Evolutionary conservation across 192 early-diverging fungal species (phyloP).

Genomic region (Podila clonocystis): DNA sequence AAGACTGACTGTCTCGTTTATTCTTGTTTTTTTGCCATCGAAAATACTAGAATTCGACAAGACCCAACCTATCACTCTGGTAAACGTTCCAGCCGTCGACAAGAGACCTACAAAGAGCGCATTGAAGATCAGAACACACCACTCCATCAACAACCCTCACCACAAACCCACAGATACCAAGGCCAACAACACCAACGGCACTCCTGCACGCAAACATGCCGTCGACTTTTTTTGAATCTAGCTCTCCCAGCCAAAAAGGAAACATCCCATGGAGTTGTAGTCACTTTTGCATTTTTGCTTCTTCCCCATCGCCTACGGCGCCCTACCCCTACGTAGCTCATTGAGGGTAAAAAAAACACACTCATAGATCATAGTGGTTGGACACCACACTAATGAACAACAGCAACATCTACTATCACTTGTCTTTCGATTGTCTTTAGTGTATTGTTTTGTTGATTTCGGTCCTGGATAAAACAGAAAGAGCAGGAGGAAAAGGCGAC

Average conservation of each 20-base stretch:
- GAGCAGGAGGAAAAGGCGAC: no score
- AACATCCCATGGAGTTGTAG: no score
- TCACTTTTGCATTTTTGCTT: no score
- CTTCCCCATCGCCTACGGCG: not conserved
- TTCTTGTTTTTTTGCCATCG: not conserved
- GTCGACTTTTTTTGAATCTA: slow-evolving; percentile 20
- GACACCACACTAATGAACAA: not conserved
- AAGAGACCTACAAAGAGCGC: slow-evolving; percentile 37
- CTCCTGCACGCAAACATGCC: slow-evolving; percentile 15
- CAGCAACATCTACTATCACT: not conserved
- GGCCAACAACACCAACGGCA: slow-evolving; percentile 1
- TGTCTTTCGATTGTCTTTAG: not conserved
- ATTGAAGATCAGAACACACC: slow-evolving; percentile 30
- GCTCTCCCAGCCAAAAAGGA: no score
- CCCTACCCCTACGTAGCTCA: not conserved
- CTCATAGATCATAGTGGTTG: not conserved
- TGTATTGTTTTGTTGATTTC: no score
- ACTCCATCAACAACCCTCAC: slow-evolving; percentile 22
- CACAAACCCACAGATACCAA: slow-evolving; percentile 20
- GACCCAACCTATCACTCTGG: slow-evolving; percentile 31
- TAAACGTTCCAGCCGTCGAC: slow-evolving; percentile 26
- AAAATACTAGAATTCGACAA: slow-evolving; percentile 36
- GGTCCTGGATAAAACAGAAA: no score
- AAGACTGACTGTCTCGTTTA: not conserved
- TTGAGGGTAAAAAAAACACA: not conserved